phyloP scores from a whole-genome alignment of 2,329 filamentous ascomycete genomes.

The Ascochyta koolunga region DNA sequence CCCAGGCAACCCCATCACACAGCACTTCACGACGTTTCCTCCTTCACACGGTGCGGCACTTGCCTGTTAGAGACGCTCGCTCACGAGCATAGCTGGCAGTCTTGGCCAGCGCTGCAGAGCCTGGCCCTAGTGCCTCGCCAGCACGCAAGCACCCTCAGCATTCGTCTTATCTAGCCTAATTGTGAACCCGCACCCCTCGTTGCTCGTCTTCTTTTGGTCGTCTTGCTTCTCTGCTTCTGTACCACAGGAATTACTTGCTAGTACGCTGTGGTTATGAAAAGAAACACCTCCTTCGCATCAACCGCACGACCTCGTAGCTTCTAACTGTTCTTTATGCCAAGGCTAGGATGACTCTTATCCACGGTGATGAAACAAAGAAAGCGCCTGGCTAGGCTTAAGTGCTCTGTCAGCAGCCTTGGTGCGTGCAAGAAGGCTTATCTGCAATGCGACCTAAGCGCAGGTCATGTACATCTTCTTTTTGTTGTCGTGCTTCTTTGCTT shows the following conservation, averaged over 20 bases:
- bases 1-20: no score
- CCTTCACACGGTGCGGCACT: no score
- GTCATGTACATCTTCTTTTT: constrained; percentile 88
- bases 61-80: constrained; percentile 61
- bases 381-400: constrained; percentile 72
- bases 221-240: constrained; percentile 56
- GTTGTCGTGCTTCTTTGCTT: constrained; percentile 56
- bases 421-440: constrained; percentile 82
- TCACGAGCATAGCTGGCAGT: constrained; percentile 57
- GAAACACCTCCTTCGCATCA: constrained; percentile 86
- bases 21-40: no score
- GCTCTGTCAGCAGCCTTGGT: constrained; percentile 73
- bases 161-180: constrained; percentile 62
- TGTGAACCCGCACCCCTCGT: constrained; percentile 78
- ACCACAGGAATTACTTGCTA: constrained; percentile 66
- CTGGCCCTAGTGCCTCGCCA: constrained; percentile 79
- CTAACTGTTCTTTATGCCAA: constrained; percentile 74
- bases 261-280: constrained; percentile 79
- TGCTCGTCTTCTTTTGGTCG: constrained; percentile 73
- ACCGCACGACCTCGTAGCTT: constrained; percentile 87
- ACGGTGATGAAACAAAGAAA: constrained; percentile 81
- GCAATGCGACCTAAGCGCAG: constrained; percentile 78
- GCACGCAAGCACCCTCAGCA: constrained; percentile 60
- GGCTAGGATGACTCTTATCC: constrained; percentile 63
- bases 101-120: constrained; percentile 66